Evolutionary conservation across 202 grass and related monocot genomes (phyloP), one percentile per base, ranked within the genome.

Genomic region (Zoysia matrella): DNA sequence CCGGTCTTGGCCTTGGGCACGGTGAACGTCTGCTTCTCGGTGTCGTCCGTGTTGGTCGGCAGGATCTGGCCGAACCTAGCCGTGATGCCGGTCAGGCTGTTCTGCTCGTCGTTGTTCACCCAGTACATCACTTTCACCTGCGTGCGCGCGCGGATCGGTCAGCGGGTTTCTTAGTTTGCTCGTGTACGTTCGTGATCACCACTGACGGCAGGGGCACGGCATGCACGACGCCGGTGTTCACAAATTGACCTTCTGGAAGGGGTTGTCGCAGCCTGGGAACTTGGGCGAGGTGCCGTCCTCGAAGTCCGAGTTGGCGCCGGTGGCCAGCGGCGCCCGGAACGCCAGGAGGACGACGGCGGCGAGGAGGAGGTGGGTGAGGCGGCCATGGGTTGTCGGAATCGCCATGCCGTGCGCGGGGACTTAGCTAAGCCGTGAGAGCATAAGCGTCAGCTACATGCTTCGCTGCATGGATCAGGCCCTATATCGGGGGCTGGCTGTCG

Each of bases 81-180:
- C 65, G 78, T 88, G 66, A 95, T 88, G 69, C 92, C 95, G 36
- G 85, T 86, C 36, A 94, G 73, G 60, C 82, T 93, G 72, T 3
- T 69, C 71, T 44, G 74, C 90, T 91, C 85, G 47, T 15, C 65
- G 83, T 82, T 89, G 86, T 90, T 70, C 77, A 93, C 67, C 90
- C 92, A 93, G 68, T 90, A 93, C 79, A 60, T 83, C 84, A 98
- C 82, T 36, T 89, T 92, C 82, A 98, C 94, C 91, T 97, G 81
- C 78, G 79, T 1, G 7, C 43, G 18, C 13, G 11, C 0, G 7
- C 16, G n/a, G 1, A 7, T 6, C 4, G 14, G n/a, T 56, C 14
- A 47, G 30, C 30, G 30, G 30, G 30, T 36, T 36, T 36, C 30
- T 36, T 36, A 36, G 30, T 36, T 36, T 1, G 30, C 30, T 36